Percentiles rank a stretch among this genome's conserved stretches.
Evolutionary conservation across 331 rosid genomes (phyloP).

Genomic region (Malus hybrid): DNA sequence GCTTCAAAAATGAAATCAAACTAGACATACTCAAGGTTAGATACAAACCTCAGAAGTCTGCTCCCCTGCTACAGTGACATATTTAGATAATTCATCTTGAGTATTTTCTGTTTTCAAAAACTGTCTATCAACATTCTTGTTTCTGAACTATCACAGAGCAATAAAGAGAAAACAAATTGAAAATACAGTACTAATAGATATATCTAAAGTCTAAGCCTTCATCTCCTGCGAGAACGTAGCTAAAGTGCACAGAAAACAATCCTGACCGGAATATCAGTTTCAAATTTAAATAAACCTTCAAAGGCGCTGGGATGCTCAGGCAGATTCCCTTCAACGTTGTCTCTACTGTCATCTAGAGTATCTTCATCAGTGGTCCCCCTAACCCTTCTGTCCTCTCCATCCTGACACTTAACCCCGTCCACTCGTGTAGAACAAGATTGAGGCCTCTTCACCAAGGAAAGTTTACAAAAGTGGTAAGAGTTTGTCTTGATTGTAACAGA

Average conservation of each 20-base stretch:
- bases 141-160: neutral
- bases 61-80: slow-evolving; percentile 76
- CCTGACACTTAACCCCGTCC: slow-evolving; percentile 5
- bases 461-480: slow-evolving; percentile 86
- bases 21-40: slow-evolving; percentile 7
- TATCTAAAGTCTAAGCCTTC: neutral
- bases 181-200: neutral
- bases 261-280: neutral
- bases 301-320: slow-evolving; percentile 21
- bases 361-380: slow-evolving; percentile 18
- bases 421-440: slow-evolving; percentile 20
- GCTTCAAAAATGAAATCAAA: neutral
- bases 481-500: slow-evolving; percentile 60
- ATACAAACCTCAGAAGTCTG: slow-evolving; percentile 58
- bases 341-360: slow-evolving; percentile 17
- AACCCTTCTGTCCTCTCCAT: slow-evolving; percentile 21
- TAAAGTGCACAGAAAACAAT: neutral
- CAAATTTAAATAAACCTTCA: slow-evolving; percentile 42
- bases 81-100: slow-evolving; percentile 40
- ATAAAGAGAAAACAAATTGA: neutral
- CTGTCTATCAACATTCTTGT: slow-evolving; percentile 4
- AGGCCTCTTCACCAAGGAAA: slow-evolving; percentile 23
- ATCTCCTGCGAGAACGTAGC: neutral
- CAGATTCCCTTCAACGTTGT: slow-evolving; percentile 19
- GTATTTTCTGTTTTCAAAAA: slow-evolving; percentile 26